Evolutionary conservation across 1,284 basidiomycete genomes (phyloP).

Genomic region (Malassezia brasiliensis): DNA sequence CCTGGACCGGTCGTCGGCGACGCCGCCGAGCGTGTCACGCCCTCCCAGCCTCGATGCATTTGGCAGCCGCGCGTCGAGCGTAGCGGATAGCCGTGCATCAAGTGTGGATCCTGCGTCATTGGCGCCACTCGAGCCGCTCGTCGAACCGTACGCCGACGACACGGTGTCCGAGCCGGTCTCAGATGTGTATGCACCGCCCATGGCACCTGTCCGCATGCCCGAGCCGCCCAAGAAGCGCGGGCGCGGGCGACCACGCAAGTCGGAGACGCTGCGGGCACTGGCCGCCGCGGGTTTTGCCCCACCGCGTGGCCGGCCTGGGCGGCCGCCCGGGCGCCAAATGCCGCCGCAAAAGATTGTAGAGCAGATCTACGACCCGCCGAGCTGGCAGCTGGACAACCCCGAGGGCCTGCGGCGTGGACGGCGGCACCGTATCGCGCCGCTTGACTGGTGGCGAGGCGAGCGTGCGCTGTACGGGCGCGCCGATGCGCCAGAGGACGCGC

Average conservation of each 20-base stretch:
- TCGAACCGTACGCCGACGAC: not conserved
- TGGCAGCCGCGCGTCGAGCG: not conserved
- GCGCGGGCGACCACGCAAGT: conserved; percentile 15
- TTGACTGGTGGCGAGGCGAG: conserved; percentile 90
- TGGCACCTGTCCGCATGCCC: not conserved
- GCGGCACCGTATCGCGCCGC: conserved; percentile 63
- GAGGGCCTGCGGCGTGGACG: conserved; percentile 65
- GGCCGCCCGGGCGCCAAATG: conserved; percentile 16
- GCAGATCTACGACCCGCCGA: conserved; percentile 14
- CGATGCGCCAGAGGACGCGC: conserved; percentile 27
- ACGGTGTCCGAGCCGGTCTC: not conserved
- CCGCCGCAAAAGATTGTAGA: conserved; percentile 17
- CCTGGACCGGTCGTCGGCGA: not conserved
- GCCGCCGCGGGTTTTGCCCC: conserved; percentile 4
- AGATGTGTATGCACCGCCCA: not conserved
- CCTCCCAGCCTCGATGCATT: not conserved
- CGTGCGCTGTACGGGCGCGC: conserved; percentile 61
- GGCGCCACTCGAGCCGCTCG: not conserved
- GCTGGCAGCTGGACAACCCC: conserved; percentile 20
- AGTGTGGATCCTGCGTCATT: not conserved
- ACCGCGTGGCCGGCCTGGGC: conserved; percentile 8
- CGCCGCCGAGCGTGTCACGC: not conserved
- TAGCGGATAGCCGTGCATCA: not conserved
- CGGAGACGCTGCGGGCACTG: conserved; percentile 9
- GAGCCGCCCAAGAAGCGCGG: conserved; percentile 17